phyloP scores from a whole-genome alignment of 192 early-diverging fungal species.

The Coemansia sp. region DNA sequence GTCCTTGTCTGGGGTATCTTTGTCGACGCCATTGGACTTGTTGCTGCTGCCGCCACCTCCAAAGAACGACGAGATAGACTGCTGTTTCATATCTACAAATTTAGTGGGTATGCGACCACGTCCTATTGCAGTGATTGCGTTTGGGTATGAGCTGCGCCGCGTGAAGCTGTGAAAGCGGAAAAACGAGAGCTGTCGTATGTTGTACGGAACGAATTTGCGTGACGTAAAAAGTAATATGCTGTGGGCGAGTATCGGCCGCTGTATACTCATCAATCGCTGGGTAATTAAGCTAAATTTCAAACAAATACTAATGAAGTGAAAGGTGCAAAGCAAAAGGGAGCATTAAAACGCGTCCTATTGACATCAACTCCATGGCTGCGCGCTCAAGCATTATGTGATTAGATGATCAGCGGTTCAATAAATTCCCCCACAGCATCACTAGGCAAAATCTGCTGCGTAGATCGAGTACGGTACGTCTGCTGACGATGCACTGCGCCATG shows the following conservation, averaged over 20 bases:
- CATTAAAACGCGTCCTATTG: neutral
- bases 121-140: neutral
- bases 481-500: too few species aligned
- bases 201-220: neutral
- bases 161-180: neutral
- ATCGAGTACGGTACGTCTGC: too few species aligned
- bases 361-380: neutral
- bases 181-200: neutral
- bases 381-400: neutral
- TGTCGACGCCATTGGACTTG: slow-evolving; percentile 2
- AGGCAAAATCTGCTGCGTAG: too few species aligned
- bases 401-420: neutral
- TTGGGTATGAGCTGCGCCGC: neutral
- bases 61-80: slow-evolving; percentile 37
- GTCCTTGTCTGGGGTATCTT: neutral
- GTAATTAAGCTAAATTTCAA: neutral
- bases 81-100: slow-evolving; percentile 28
- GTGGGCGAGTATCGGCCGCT: neutral
- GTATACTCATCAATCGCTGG: neutral
- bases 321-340: neutral
- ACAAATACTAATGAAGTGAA: neutral
- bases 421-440: too few species aligned
- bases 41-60: slow-evolving; percentile 12
- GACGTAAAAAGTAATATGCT: neutral
- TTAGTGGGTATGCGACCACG: neutral